Percentiles rank a stretch among this genome's conserved stretches.
Conservation (phyloP, 2,329 filamentous ascomycete genomes). For the Stachybotrys echinatus region DNA sequence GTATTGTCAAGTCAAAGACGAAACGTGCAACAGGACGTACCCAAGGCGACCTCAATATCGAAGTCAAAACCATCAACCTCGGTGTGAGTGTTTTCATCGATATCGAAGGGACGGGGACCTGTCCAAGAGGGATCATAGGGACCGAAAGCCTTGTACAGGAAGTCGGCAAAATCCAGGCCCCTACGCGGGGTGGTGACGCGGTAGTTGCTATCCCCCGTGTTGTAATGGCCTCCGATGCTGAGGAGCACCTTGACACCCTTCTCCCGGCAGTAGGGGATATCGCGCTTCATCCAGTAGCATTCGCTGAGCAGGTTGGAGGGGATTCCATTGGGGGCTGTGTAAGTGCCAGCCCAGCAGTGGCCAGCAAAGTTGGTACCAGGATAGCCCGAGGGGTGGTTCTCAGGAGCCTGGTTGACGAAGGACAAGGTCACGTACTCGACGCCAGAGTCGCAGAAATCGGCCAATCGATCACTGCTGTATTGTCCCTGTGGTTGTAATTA, state of each 20-base stretch:
- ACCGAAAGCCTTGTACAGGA: conserved; percentile 33
- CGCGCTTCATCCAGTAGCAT: conserved; percentile 29
- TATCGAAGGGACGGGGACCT: conserved; percentile 34
- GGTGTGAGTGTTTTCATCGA: conserved; percentile 14
- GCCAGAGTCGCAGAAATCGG: conserved; percentile 28
- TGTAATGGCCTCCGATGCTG: conserved; percentile 31
- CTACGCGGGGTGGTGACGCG: conserved; percentile 21
- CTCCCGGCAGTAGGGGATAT: conserved; percentile 35
- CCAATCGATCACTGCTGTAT: conserved; percentile 22
- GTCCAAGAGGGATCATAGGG: conserved; percentile 23
- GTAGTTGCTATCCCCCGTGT: conserved; percentile 22
- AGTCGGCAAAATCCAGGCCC: conserved; percentile 29
- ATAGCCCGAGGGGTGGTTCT: conserved; percentile 26
- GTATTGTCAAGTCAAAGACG: not conserved
- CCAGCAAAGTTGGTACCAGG: conserved; percentile 33
- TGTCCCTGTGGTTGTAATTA: conserved; percentile 25
- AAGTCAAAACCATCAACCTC: conserved; percentile 37
- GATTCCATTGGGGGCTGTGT: conserved; percentile 13
- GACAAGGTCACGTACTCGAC: conserved; percentile 31
- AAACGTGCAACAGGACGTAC: conserved; percentile 15
- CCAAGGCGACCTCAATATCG: conserved; percentile 29
- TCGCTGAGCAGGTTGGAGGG: conserved; percentile 25
- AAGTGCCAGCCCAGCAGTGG: conserved; percentile 27
- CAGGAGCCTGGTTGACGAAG: conserved; percentile 32
- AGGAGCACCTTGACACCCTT: conserved; percentile 37